Evolutionary conservation across 345 rosid species (phyloP), one percentile per base, ranked within the genome.

Genomic region (Eucalyptus fibrosa): DNA sequence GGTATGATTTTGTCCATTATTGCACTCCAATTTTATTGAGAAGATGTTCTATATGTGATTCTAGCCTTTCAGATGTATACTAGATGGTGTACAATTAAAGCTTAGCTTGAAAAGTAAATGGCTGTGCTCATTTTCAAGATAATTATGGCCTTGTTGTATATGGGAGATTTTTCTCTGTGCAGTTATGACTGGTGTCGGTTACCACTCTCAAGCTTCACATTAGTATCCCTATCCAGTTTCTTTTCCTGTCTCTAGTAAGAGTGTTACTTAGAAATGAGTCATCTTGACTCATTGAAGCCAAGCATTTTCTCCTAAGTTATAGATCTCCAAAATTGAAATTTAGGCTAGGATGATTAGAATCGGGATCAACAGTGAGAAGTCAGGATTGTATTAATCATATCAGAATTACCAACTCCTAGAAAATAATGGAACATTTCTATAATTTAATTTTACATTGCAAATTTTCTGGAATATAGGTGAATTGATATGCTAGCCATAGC

Each of bases 1-100:
- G 96, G 99, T 95, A 92, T 91, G 90, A 82, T 60, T 88, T 88
- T 6, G 89, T 90, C 89, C 80, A 86, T 87, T 50, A 37, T 77
- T 21, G 47, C 45, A 40, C 47, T 77, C 56, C 89, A 88, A 42
- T 55, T 60, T 24, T 19, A 42, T 77, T 23, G 47, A 40, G 85
- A 37, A 40, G 85, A 40, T 4, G 9, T 77, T 40, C 30, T 77
- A 23, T 77, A 77, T 37, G 85, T 40, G 85, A 77, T 40, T 77
- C 47, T 40, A 77, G 30, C 85, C 47, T 2, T 77, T 77, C 47
- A 40, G 85, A 77, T 77, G 44, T 40, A 77, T 40, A 77, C 85
- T 77, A 7, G 24, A 77, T 77, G 12, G 15, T 40, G 85, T 40
- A 4, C 85, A 77, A 40, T 77, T 77, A 77, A 77, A 77, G 47